Conservation (phyloP, 345 rosid genomes). For the Dovyalis caffra region DNA sequence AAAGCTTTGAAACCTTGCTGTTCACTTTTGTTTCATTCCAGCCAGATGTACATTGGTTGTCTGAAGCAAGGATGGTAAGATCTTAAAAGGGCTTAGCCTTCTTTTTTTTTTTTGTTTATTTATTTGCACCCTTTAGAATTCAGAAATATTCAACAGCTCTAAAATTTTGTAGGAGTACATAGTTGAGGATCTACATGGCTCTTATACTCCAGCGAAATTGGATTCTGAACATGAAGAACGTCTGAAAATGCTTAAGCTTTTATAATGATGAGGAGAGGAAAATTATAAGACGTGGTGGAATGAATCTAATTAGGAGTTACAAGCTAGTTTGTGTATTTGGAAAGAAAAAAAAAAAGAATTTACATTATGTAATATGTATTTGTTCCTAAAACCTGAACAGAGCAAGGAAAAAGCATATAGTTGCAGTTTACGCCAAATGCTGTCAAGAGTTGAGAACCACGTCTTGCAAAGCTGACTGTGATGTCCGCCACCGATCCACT, state of each 20-base stretch:
- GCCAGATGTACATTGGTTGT: neutral
- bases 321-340: slow-evolving; percentile 1
- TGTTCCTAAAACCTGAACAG: neutral
- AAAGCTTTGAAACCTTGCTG: neutral
- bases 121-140: neutral
- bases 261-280: slow-evolving; percentile 30
- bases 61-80: neutral
- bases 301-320: slow-evolving; percentile 1
- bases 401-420: neutral
- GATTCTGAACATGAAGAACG: slow-evolving; percentile 77
- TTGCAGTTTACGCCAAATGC: neutral
- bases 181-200: slow-evolving; percentile 89
- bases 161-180: slow-evolving; percentile 60
- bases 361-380: neutral
- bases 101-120: neutral
- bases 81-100: neutral
- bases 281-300: neutral
- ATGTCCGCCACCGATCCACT: too few relatives aligned
- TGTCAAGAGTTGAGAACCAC: too few relatives aligned
- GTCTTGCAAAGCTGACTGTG: neutral
- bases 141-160: neutral
- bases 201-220: slow-evolving; percentile 74
- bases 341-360: neutral
- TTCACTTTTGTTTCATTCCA: neutral
- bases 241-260: slow-evolving; percentile 73